These are phyloP conservation scores for Psilocybe azurescens DNA, from an alignment of 768 basidiomycete species.

Conservation along the genomic window DNA sequence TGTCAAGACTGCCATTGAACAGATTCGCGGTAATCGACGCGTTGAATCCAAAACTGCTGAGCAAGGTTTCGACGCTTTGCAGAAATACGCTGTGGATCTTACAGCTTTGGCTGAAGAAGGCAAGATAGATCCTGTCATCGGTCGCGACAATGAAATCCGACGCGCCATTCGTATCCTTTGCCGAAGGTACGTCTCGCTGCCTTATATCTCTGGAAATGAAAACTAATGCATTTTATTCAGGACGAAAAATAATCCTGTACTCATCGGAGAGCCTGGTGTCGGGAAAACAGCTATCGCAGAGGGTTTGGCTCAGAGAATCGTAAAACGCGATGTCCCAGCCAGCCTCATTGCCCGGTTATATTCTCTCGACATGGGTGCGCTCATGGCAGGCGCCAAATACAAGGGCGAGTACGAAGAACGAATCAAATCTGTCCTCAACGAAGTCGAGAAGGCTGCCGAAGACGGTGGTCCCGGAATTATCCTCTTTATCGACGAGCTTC, in stretches of 20 bases:
- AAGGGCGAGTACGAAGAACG: slow-evolving; percentile 98
- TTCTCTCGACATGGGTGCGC: slow-evolving; percentile 93
- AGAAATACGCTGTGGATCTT: slow-evolving; percentile 87
- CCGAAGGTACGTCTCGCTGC: slow-evolving; percentile 52
- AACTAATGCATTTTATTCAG: slow-evolving; percentile 39
- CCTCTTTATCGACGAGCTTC: slow-evolving; percentile 94
- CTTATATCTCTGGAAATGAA: slow-evolving; percentile 60
- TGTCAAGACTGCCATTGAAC: slow-evolving; percentile 78
- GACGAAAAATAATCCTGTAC: slow-evolving; percentile 97
- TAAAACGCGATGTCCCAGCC: slow-evolving; percentile 89
- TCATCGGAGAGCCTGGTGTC: slow-evolving; percentile 94
- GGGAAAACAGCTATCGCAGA: slow-evolving; percentile 97
- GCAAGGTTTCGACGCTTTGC: slow-evolving; percentile 90
- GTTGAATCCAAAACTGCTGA: slow-evolving; percentile 89
- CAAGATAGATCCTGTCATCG: slow-evolving; percentile 95
- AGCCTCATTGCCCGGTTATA: slow-evolving; percentile 76
- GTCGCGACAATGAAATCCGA: slow-evolving; percentile 91
- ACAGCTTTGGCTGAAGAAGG: slow-evolving; percentile 90
- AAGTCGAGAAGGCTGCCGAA: slow-evolving; percentile 88
- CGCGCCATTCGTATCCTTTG: slow-evolving; percentile 85
- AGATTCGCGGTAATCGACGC: slow-evolving; percentile 81
- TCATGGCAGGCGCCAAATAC: slow-evolving; percentile 93
- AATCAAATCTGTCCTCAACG: slow-evolving; percentile 89
- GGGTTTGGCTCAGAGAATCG: slow-evolving; percentile 93
- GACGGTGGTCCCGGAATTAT: slow-evolving; percentile 81